Percentiles rank a stretch among this genome's conserved stretches.
These are phyloP conservation scores for Blastobotrys malaysiensis DNA, from an alignment of 1,139 yeast species.

Conservation along the genomic window DNA sequence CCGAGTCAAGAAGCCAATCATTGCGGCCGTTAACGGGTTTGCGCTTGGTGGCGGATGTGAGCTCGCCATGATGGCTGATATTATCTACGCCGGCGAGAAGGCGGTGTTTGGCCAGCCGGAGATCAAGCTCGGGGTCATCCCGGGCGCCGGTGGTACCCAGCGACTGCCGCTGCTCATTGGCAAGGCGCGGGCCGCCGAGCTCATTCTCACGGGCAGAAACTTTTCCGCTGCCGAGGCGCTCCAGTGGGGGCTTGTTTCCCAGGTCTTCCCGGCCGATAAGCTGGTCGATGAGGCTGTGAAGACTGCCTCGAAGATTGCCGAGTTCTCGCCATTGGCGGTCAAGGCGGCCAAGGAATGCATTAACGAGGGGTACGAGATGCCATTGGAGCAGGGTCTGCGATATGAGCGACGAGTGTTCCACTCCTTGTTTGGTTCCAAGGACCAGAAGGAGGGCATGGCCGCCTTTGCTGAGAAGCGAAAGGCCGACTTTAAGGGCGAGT, in stretches of 20 bases:
- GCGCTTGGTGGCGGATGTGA: conserved; percentile 54
- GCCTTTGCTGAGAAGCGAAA: conserved; percentile 46
- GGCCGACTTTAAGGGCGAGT: conserved; percentile 37
- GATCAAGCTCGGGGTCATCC: conserved; percentile 46
- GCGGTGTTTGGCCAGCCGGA: conserved; percentile 54
- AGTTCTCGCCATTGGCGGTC: conserved; percentile 40
- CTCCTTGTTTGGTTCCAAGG: conserved; percentile 40
- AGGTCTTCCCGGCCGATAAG: conserved; percentile 37
- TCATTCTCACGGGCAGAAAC: conserved; percentile 43
- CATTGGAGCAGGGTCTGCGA: conserved; percentile 38
- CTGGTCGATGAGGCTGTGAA: conserved; percentile 42
- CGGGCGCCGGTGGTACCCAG: conserved; percentile 53
- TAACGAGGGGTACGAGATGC: conserved; percentile 37
- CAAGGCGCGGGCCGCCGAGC: conserved; percentile 45
- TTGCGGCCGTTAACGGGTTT: conserved; percentile 49
- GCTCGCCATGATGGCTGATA: conserved; percentile 48
- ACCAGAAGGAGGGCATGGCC: conserved; percentile 48
- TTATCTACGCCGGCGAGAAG: conserved; percentile 44
- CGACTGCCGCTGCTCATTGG: conserved; percentile 44
- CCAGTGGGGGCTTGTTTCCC: conserved; percentile 46
- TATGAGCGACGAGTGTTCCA: conserved; percentile 44
- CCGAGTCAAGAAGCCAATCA: conserved; percentile 40
- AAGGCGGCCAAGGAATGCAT: conserved; percentile 45
- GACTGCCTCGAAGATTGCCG: conserved; percentile 41
- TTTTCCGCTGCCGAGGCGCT: conserved; percentile 43